A percentile compares a stretch with the other conserved stretches of the same genome.
Evolutionary conservation across 495 filamentous ascomycete species (phyloP).

Genomic region (Aspergillus saccharolyticus): DNA sequence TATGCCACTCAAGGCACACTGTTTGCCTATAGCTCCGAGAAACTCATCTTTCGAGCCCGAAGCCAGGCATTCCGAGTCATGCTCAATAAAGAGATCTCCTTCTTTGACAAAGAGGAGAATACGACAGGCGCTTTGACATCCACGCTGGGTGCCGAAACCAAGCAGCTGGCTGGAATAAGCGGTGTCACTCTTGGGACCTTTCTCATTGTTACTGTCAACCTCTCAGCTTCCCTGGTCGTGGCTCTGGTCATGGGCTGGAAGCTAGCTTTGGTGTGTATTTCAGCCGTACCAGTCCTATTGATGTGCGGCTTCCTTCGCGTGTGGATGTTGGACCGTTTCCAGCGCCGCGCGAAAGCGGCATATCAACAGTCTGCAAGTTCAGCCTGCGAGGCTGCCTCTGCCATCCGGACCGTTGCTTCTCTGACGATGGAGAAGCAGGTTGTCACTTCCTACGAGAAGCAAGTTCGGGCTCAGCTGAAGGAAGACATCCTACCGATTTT

Average conservation of each 20-base stretch:
- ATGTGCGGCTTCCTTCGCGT: constrained; percentile 81
- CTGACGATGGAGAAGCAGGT: constrained; percentile 81
- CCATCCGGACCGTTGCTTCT: constrained; percentile 89
- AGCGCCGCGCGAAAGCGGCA: constrained; percentile 60
- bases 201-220: constrained; percentile 66
- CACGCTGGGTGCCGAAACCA: constrained; percentile 79
- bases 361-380: constrained; percentile 73
- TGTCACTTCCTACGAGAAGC: constrained; percentile 58
- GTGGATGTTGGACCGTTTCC: constrained; percentile 70
- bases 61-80: constrained; percentile 77
- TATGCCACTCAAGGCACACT: constrained; percentile 63
- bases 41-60: constrained; percentile 72
- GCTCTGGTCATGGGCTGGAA: constrained; percentile 80
- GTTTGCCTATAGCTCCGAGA: constrained; percentile 80
- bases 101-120: constrained; percentile 81
- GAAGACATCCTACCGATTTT: constrained; percentile 59
- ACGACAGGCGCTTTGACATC: constrained; percentile 74
- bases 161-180: constrained; percentile 73
- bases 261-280: constrained; percentile 75
- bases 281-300: constrained; percentile 71
- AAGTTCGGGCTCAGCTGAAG: constrained; percentile 56
- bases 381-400: constrained; percentile 83
- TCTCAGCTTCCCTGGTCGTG: constrained; percentile 62
- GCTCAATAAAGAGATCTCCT: constrained; percentile 83
- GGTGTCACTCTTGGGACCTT: constrained; percentile 78